Base-by-base conservation (phyloP, 352 stramenopile species). In the Phytopythium boreale region DNA sequence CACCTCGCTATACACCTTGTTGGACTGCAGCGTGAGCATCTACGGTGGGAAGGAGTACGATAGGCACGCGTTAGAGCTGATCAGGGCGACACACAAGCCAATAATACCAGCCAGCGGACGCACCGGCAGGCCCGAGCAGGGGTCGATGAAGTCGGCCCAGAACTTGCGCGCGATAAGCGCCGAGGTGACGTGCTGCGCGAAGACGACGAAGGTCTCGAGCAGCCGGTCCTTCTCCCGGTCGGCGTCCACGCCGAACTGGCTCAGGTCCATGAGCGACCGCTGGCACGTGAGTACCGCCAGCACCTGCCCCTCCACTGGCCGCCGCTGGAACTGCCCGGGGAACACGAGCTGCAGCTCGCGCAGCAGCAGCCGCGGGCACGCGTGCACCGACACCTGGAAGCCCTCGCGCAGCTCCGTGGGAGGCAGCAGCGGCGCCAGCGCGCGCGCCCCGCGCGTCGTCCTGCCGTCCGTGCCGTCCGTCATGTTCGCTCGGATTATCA, bases 141-240 rank as follows among this genome's bases (percentile, higher is more conserved):
- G 97, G 82, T 99, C 97, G 73, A 98, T 99, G 71, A 96, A 99
- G 79, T 99, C 97, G 19, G 94, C 95, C 95, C 95, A 99, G 74
- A 89, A 97, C 19, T 90, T 83, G 37, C 75, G 77, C 26, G 72
- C 75, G 46, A 87, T 74, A 26, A 99, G 70, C 56, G 78, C 70
- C 14, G 93, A 70, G 59, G 82, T 93, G 22, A 99, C 72, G 41
- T 87, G 73, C 59, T 95, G 81, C 34, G 93, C 95, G 70, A 98
- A 98, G 29, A 79, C 84, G 36, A 98, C 80, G 68, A 98, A 98
- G n/a, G 84, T 88, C 73, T 98, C 97, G 1, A 98, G 85, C n/a
- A 98, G 78, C 31, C 93, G 80, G 79, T 99, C 95, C 67, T 99
- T 99, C 80, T 99, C 96, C 39, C 74, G 65, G 69, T 98, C 96